Base-by-base conservation (phyloP, 2,329 filamentous ascomycete species). In the Endoconidiophora polonica region DNA sequence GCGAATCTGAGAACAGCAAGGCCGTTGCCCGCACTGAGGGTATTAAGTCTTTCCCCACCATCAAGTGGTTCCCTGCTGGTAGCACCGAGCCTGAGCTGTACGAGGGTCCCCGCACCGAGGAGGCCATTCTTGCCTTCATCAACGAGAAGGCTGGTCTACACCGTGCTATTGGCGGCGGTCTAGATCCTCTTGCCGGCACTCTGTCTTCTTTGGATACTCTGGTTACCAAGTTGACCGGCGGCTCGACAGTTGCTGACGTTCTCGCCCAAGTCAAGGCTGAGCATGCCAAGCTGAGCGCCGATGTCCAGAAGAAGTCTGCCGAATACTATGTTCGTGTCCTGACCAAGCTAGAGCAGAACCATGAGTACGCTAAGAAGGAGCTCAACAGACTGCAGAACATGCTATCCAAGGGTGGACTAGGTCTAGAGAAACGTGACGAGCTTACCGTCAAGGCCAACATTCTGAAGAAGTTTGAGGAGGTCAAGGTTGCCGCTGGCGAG, bases 41-140 rank as follows among this genome's bases (percentile, higher is more conserved):
- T 54, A 77, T 98, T 57, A 75, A 74, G 50, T 86, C 83, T 36
- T 98, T 93, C 74, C 91, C 91, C 46, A 98, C 91, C 55, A 94
- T 98, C 72, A 94, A 94, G 71, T 98, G 82, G 77, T 98, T 95
- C 76, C 77, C 86, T 58, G 83, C 83, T 64, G 88, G 87, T 58
- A 84, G 79, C 61, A 83, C 75, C 56, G 78, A 83, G 61, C 65
- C 79, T 43, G 73, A 81, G 58, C 62, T 71, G 43, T 98, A 95
- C 74, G 68, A 72, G 49, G 81, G 83, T 54, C 84, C 76, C 55
- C 88, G 91, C 57, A 70, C 71, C 46, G 86, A 95, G 71, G 71
- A 75, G 44, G 83, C 79, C 56, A 71, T 98, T 40, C 65, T 96
- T 57, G 65, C 74, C 3, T 98, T 83, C 69, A 63, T 98, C 66